Evolutionary conservation across 1,284 basidiomycete species (phyloP).

Genomic region (Irpex sp.): DNA sequence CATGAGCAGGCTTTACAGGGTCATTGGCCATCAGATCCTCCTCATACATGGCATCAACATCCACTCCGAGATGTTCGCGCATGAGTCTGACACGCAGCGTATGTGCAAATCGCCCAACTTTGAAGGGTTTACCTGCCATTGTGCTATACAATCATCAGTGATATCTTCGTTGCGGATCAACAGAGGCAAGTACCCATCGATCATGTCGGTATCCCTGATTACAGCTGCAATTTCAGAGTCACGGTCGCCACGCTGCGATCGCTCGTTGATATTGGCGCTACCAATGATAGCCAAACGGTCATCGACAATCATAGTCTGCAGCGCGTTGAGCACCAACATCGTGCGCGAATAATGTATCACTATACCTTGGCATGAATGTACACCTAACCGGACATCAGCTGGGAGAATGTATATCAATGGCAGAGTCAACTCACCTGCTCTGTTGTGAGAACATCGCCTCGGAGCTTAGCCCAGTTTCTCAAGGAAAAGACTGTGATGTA

Average conservation of each 20-base stretch:
- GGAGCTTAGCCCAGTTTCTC: constrained; percentile 91
- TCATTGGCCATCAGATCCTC: constrained; percentile 62
- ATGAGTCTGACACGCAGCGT: constrained; percentile 90
- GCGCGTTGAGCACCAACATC: not conserved
- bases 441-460: constrained; percentile 80
- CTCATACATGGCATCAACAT: constrained; percentile 87
- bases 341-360: not conserved
- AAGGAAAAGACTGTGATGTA: constrained; percentile 92
- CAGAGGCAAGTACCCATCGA: constrained; percentile 80
- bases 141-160: constrained; percentile 42
- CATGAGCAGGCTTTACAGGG: constrained; percentile 46
- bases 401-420: not conserved
- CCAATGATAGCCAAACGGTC: constrained; percentile 97
- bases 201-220: constrained; percentile 95
- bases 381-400: constrained; percentile 38
- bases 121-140: constrained; percentile 93
- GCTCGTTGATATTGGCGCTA: constrained; percentile 99
- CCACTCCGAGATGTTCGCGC: constrained; percentile 94
- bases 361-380: constrained; percentile 82
- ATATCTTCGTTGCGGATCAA: too few species aligned
- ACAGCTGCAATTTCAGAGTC: constrained; percentile 94
- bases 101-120: constrained; percentile 96
- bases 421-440: constrained; percentile 54
- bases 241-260: constrained; percentile 91
- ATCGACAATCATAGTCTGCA: constrained; percentile 83